Conservation (phyloP, 208 protist species). For the Trypanosoma cruzi region DNA sequence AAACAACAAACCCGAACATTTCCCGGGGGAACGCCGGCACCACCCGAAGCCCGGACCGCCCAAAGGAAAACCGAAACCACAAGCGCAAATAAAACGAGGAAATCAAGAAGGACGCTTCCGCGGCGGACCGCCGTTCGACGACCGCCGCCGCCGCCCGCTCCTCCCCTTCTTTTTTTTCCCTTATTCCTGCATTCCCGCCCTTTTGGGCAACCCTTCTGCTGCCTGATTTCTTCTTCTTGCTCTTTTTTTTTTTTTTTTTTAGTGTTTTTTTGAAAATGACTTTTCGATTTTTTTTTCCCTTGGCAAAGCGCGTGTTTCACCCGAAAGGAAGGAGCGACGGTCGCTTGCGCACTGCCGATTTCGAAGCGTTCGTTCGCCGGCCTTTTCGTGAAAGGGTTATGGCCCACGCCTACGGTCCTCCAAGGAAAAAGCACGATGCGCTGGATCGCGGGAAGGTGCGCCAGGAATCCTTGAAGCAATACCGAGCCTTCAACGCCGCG, state of each 20-base stretch:
- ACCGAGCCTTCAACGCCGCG: conserved; percentile 18
- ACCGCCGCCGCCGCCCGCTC: too few relatives aligned
- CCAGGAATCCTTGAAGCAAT: conserved; percentile 1
- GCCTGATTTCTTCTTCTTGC: conserved; percentile 25
- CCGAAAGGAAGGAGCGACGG: conserved; percentile 43
- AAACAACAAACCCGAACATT: conserved; percentile 1
- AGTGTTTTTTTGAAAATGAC: conserved; percentile 22
- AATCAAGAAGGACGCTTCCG: too few relatives aligned
- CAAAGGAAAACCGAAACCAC: too few relatives aligned
- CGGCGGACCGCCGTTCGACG: too few relatives aligned
- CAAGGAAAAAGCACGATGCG: conserved; percentile 24
- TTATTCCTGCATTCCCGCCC: too few relatives aligned
- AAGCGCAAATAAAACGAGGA: too few relatives aligned
- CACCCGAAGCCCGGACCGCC: too few relatives aligned
- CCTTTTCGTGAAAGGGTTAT: conserved; percentile 43
- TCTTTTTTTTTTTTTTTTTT: conserved; percentile 29
- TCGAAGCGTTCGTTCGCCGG: conserved; percentile 36
- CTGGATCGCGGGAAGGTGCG: conserved; percentile 32
- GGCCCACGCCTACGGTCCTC: conserved; percentile 8
- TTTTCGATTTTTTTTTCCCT: conserved; percentile 51
- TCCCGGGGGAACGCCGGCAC: too few relatives aligned
- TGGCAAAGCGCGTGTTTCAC: conserved; percentile 21
- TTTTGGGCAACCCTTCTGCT: too few relatives aligned
- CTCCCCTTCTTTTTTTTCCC: conserved; percentile 14
- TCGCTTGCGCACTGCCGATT: conserved; percentile 28